Percentiles rank a stretch among this genome's conserved stretches.
Conservation (phyloP, 2,329 filamentous ascomycete species). For the Fusarium heterosporum region DNA sequence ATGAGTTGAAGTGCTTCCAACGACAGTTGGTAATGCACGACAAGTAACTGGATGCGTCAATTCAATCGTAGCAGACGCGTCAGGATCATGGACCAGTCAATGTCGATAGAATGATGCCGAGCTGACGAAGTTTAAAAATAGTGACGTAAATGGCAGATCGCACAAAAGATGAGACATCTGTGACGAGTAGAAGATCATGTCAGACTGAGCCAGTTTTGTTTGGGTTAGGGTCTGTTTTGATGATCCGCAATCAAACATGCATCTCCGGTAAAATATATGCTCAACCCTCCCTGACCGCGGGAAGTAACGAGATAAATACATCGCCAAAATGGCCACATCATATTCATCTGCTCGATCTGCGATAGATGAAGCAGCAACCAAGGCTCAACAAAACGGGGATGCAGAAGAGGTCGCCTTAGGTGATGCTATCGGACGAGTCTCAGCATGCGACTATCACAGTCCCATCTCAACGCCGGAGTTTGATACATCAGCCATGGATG, state of each 20-base stretch:
- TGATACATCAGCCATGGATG: slow-evolving; percentile 7
- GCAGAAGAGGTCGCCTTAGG: background rate
- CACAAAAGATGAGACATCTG: background rate
- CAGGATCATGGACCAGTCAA: background rate
- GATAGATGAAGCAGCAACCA: background rate
- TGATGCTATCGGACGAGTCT: background rate
- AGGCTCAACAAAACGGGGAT: accelerated
- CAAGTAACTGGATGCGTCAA: background rate
- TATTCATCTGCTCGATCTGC: background rate
- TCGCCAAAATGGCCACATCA: background rate
- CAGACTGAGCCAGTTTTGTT: background rate
- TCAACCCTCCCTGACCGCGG: background rate
- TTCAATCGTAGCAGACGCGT: background rate
- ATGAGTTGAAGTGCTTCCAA: background rate
- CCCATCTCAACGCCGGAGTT: slow-evolving; percentile 4
- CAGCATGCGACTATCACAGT: background rate
- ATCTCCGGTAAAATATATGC: background rate
- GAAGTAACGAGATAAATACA: accelerated
- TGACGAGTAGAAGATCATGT: background rate
- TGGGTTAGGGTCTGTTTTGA: background rate
- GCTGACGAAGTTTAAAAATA: background rate
- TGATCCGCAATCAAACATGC: background rate
- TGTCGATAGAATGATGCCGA: background rate
- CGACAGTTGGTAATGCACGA: background rate
- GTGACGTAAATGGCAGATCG: background rate